These are phyloP conservation scores for Vitis hybrid DNA, from an alignment of 177 flowering plant genomes.

Conservation along the genomic window DNA sequence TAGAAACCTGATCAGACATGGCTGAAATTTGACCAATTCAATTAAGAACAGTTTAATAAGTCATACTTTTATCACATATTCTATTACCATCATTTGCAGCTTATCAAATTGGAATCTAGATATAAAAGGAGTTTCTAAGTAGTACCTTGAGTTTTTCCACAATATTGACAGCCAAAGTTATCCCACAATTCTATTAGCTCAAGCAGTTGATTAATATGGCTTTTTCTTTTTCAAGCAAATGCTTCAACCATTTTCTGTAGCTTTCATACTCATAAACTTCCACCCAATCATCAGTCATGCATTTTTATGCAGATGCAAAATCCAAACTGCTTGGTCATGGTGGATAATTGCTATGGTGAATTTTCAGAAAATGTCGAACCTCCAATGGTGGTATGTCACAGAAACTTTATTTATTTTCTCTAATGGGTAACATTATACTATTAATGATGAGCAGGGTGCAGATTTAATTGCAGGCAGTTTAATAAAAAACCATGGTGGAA, in stretches of 20 bases:
- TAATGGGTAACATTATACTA: background rate
- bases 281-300: conserved; percentile 1
- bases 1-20: conserved; percentile 3
- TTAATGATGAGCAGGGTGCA: conserved; percentile 64
- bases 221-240: background rate
- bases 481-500: conserved; percentile 93
- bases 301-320: conserved; percentile 57
- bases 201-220: background rate
- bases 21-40: background rate
- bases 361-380: conserved; percentile 83
- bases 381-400: conserved; percentile 80
- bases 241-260: background rate
- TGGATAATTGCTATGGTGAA: conserved; percentile 93
- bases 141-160: background rate
- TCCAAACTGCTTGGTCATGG: conserved; percentile 82
- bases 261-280: background rate
- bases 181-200: background rate
- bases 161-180: background rate
- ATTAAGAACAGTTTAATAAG: background rate
- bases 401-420: conserved; percentile 7
- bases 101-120: too few relatives aligned
- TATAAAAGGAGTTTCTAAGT: too few relatives aligned
- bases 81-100: background rate
- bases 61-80: background rate
- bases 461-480: conserved; percentile 92